Percentiles rank a stretch among this genome's conserved stretches.
Evolutionary conservation across 1,284 basidiomycete species (phyloP).

Genomic region (Trametes polyzona): DNA sequence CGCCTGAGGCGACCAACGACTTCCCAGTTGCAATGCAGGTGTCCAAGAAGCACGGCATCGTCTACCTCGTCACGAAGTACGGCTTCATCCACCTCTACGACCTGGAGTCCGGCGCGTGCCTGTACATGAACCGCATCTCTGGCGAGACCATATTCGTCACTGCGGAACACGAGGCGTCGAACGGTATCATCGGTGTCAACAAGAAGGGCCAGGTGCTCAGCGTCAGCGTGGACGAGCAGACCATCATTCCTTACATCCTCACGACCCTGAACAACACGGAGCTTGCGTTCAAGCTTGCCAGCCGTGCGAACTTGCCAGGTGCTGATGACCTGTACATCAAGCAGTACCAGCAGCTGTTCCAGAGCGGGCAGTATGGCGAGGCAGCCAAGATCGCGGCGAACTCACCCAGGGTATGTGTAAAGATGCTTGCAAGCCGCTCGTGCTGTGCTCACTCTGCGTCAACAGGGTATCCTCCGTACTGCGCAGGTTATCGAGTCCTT

Average conservation of each 20-base stretch:
- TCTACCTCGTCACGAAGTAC: conserved; percentile 98
- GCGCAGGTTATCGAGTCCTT: conserved; percentile 97
- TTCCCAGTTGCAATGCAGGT: conserved; percentile 99
- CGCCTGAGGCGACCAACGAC: conserved; percentile 96
- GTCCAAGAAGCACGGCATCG: conserved; percentile 95
- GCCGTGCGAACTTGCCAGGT: conserved; percentile 95
- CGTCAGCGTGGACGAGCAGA: conserved; percentile 96
- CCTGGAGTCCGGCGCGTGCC: conserved; percentile 96
- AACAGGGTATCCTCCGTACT: conserved; percentile 93
- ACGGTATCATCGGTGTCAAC: conserved; percentile 99
- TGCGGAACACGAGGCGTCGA: conserved; percentile 91
- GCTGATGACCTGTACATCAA: conserved; percentile 97
- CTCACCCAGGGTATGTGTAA: conserved; percentile 80
- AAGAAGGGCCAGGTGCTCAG: conserved; percentile 99
- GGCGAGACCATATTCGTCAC: conserved; percentile 99
- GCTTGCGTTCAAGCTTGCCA: conserved; percentile 97
- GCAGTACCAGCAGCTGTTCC: conserved; percentile 95
- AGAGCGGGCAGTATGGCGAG: conserved; percentile 88
- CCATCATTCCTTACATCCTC: conserved; percentile 95
- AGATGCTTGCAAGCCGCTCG: neutral
- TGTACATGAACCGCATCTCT: conserved; percentile 99
- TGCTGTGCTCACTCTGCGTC: neutral
- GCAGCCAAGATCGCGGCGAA: conserved; percentile 99
- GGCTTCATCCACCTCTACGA: conserved; percentile 99
- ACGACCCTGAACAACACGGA: conserved; percentile 96